phyloP scores from a whole-genome alignment of 2,329 filamentous ascomycete species.

The Arthroderma sp. region DNA sequence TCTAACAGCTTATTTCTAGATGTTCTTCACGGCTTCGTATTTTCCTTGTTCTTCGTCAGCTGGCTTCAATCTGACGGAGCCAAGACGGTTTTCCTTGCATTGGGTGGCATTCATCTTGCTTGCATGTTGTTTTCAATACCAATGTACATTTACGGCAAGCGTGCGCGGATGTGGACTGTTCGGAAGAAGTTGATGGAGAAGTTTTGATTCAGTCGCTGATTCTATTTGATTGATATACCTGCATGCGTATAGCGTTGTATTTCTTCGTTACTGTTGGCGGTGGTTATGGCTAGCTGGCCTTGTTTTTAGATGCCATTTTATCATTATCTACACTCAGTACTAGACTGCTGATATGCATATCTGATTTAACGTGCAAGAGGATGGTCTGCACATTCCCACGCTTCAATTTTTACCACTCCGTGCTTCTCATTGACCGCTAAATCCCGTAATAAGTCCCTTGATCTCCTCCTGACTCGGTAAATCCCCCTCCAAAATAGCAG shows the following conservation, averaged over 20 bases:
- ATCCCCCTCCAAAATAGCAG: constrained; percentile 17
- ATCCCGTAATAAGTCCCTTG: too few relatives aligned
- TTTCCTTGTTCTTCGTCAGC: constrained; percentile 71
- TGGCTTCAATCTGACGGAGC: constrained; percentile 69
- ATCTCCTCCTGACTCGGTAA: neutral
- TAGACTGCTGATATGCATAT: neutral
- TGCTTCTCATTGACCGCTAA: too few relatives aligned
- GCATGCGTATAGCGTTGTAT: neutral
- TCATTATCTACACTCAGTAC: neutral
- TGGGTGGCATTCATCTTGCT: constrained; percentile 74
- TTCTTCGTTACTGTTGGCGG: neutral
- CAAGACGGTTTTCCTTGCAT: constrained; percentile 64
- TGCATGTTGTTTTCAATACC: constrained; percentile 65
- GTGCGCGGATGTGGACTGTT: constrained; percentile 87
- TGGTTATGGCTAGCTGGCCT: neutral
- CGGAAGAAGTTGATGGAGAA: constrained; percentile 76
- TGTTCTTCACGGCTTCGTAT: constrained; percentile 77
- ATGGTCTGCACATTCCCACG: too few relatives aligned
- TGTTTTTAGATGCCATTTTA: neutral
- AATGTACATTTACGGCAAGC: constrained; percentile 89
- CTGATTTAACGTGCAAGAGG: too few relatives aligned
- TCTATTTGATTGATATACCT: neutral
- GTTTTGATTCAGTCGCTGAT: constrained; percentile 30
- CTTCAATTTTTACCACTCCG: too few relatives aligned
- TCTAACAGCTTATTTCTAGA: constrained; percentile 31